Conservation (phyloP, 495 filamentous ascomycete species). For the Podospora tetraspora region DNA sequence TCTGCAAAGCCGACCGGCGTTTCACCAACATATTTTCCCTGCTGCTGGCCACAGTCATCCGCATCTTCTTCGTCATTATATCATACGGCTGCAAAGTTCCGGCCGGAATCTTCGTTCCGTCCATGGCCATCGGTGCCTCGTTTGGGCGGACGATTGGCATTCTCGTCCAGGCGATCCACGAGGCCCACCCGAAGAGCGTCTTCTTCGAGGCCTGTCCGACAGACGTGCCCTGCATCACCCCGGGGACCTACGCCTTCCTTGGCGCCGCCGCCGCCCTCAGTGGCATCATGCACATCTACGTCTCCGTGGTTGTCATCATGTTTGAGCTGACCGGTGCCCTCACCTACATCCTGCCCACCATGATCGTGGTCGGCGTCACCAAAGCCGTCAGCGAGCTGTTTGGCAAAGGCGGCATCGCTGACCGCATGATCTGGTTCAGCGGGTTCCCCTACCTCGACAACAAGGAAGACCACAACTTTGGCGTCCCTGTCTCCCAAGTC, state of each 20-base stretch:
- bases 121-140: conserved; percentile 93
- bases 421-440: conserved; percentile 99
- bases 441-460: conserved; percentile 97
- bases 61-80: conserved; percentile 84
- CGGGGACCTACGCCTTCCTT: conserved; percentile 92
- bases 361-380: conserved; percentile 97
- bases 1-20: conserved; percentile 76
- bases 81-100: conserved; percentile 98
- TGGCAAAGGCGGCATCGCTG: conserved; percentile 92
- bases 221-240: conserved; percentile 94
- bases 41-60: conserved; percentile 70
- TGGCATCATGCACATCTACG: conserved; percentile 96
- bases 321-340: conserved; percentile 93
- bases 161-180: conserved; percentile 82
- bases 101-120: conserved; percentile 94
- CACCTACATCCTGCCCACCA: conserved; percentile 93
- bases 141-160: conserved; percentile 95
- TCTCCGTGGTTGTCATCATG: conserved; percentile 97
- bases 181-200: conserved; percentile 69
- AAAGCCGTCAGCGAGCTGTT: conserved; percentile 91
- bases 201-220: conserved; percentile 87
- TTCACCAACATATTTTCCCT: conserved; percentile 79
- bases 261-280: conserved; percentile 92
- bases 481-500: conserved; percentile 85
- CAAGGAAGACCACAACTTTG: conserved; percentile 97